Evolutionary conservation across 352 stramenopile species (phyloP), one percentile per base, ranked within the genome.

Genomic region (Phytophthora crassamura): DNA sequence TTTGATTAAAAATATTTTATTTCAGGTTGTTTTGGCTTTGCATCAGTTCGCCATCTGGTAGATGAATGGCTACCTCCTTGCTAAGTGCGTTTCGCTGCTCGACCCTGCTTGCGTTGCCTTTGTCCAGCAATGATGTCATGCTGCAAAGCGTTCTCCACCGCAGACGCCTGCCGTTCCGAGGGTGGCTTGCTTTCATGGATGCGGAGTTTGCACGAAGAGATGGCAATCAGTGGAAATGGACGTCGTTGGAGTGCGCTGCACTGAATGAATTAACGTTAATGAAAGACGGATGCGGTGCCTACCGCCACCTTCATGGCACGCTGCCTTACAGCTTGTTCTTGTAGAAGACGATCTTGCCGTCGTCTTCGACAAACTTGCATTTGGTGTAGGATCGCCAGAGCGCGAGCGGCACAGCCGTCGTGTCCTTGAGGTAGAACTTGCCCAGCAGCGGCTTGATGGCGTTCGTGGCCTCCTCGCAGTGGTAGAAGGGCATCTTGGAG

Each of bases 401-500:
- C 59, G 94, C 95, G 22, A 87, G 50, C 30, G 81, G 89, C 63
- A 96, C 94, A 5, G 92, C 78, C 46, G 92, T 97, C 4, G 86
- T 72, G 72, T 99, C 95, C 71, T 98, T 98, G 9, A 99, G 81
- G 72, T 99, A 98, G 75, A 98, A 98, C 69, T 97, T 97, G 68
- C 93, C 94, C 41, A 99, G 77, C 48, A 95, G 84, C 8, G 84
- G 93, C 78, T 97, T 97, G 56, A 99, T 89, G 45, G 92, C 89
- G 39, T 94, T 75, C 8, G 97, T 99, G 10, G 97, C 97, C 59
- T 99, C 94, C 53, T 95, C 70, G 9, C 96, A 97, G 78, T 99
- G 95, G 88, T 99, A 99, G 75, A 98, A 99, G 14, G 97, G 97
- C 93, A 99, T 98, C 83, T 99, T 98, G 73, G 96, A 98, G 77